Conservation (phyloP, 2,329 filamentous ascomycete genomes). For the Fusarium protoensiforme region DNA sequence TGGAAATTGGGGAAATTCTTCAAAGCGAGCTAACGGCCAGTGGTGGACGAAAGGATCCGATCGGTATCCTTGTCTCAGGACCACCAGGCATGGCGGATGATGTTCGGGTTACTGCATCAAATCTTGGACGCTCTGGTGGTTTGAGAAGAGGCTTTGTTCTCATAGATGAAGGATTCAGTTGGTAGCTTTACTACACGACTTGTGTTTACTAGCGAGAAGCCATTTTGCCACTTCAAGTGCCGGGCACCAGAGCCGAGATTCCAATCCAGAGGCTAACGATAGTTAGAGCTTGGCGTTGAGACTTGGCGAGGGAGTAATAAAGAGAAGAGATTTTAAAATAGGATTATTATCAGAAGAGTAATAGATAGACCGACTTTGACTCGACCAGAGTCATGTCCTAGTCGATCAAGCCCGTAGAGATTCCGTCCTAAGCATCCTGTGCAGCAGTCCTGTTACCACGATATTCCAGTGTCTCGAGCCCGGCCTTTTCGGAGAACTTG, state of each 20-base stretch:
- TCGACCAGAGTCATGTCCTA: background rate
- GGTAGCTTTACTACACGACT: slow-evolving; percentile 23
- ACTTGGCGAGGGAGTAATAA: background rate
- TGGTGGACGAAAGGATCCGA: slow-evolving; percentile 24
- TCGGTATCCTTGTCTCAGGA: slow-evolving; percentile 45
- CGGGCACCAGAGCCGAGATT: background rate
- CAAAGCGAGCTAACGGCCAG: slow-evolving; percentile 25
- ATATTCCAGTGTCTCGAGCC: slow-evolving; percentile 17
- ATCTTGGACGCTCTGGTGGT: slow-evolving; percentile 27
- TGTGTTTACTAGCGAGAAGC: background rate
- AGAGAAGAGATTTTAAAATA: background rate
- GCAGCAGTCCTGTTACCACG: background rate
- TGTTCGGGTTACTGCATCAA: slow-evolving; percentile 37
- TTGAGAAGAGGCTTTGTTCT: slow-evolving; percentile 37
- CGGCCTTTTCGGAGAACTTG: slow-evolving; percentile 32
- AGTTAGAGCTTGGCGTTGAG: background rate
- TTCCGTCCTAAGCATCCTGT: background rate
- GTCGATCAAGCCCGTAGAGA: background rate
- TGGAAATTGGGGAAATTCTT: slow-evolving; percentile 39
- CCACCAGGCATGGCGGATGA: slow-evolving; percentile 46
- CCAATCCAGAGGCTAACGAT: background rate
- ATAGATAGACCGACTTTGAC: background rate
- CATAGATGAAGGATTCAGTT: slow-evolving; percentile 42
- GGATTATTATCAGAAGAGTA: background rate
- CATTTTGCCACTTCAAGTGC: background rate